Conservation (phyloP, 83 land plant species). For the Isoetes engelmannii region DNA sequence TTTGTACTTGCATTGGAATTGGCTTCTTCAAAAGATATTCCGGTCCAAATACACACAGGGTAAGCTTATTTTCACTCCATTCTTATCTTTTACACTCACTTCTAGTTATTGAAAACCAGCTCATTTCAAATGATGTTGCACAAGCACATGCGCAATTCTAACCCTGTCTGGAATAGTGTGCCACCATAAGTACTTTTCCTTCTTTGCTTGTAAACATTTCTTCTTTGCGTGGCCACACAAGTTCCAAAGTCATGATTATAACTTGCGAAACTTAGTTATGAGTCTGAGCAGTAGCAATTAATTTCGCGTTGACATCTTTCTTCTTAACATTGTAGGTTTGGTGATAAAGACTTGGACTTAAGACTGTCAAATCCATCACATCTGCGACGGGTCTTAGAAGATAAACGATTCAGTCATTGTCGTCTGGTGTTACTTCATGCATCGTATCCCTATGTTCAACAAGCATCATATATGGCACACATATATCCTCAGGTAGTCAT, state of each 20-base stretch:
- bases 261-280: no score
- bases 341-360: constrained; percentile 91
- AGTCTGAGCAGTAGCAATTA: no score
- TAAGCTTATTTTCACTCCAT: constrained; percentile 18
- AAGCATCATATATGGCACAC: constrained; percentile 88
- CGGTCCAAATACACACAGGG: constrained; percentile 98
- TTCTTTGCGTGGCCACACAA: no score
- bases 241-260: no score
- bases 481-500: constrained; percentile 76
- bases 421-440: constrained; percentile 88
- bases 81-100: no score
- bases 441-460: constrained; percentile 84
- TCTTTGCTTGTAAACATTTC: background rate
- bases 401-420: constrained; percentile 51
- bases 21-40: constrained; percentile 51
- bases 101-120: no score
- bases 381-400: constrained; percentile 74
- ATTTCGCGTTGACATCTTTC: background rate
- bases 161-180: no score
- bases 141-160: no score
- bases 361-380: constrained; percentile 79
- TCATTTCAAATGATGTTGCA: no score
- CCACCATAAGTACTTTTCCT: no score
- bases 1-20: constrained; percentile 64
- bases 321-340: constrained; percentile 52